phyloP scores from a whole-genome alignment of 1,139 yeast species.

The Sugiyamaella grinbergsii region DNA sequence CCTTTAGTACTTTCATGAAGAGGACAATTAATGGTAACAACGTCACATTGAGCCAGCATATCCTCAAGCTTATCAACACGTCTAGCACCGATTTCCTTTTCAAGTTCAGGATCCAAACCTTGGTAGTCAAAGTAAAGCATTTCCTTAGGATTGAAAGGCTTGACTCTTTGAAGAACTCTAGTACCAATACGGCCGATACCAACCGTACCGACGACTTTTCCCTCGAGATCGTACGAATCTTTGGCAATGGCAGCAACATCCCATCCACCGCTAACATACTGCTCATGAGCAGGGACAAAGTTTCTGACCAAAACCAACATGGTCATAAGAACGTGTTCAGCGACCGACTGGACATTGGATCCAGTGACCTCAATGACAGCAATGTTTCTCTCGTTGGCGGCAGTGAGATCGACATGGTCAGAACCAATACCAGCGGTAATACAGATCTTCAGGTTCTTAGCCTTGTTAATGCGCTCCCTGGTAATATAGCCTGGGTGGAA shows the following conservation, averaged over 20 bases:
- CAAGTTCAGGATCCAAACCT: conserved; percentile 58
- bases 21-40: conserved; percentile 77
- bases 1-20: conserved; percentile 70
- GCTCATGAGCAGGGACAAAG: conserved; percentile 76
- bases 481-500: conserved; percentile 80
- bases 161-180: conserved; percentile 69
- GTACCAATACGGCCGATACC: conserved; percentile 84
- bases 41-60: conserved; percentile 64
- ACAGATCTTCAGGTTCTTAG: conserved; percentile 69
- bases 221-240: conserved; percentile 72
- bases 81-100: conserved; percentile 58
- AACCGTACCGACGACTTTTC: conserved; percentile 71
- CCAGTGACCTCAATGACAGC: conserved; percentile 80
- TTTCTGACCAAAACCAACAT: conserved; percentile 70
- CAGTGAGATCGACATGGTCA: conserved; percentile 75
- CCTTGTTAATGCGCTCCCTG: conserved; percentile 62
- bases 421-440: conserved; percentile 85
- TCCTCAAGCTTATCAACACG: conserved; percentile 66
- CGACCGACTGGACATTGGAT: conserved; percentile 74
- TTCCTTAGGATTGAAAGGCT: conserved; percentile 73
- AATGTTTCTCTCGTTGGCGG: conserved; percentile 63
- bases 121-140: conserved; percentile 76
- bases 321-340: conserved; percentile 77
- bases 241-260: conserved; percentile 76
- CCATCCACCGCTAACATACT: conserved; percentile 63